Base-by-base conservation (phyloP, 176 grass and related monocot genomes). In the Cenchrus americanus region DNA sequence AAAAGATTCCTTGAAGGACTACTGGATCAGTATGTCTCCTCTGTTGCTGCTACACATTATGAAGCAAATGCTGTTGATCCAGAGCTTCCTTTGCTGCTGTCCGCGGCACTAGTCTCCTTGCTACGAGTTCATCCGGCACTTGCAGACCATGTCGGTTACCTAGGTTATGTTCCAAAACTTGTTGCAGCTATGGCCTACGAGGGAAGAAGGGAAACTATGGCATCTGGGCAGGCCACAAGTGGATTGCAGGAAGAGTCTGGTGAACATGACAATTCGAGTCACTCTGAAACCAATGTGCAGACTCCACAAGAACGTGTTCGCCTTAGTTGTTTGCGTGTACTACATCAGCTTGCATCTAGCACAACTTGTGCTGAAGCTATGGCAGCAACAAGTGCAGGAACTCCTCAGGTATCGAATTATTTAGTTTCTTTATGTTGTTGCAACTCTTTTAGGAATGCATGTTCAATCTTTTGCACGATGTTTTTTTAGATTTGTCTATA, bases 1-100 rank as follows among this genome's bases (percentile, higher is more conserved):
- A 99, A 99, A 89, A 93, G 96, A 87, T 99, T 99, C 81, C 88
- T 99, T 80, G 96, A 99, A 94, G 96, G 96, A 61, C 89, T 99
- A 21, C 70, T 99, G 78, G 96, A 99, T 93, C 96, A 99, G 59
- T 99, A 99, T 88, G 91, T 99, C 49, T 92, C 93, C 49, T 99
- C 93, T 58, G 94, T 99, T 82, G 96, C 91, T 89, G 93, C 91
- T 65, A 96, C 93, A 63, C 96, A 99, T 88, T 99, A 92, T 81
- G 93, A 92, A 43, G 78, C 91, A 67, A 87, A 87, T 88, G 65
- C 88, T 82, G 85, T 80, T 93, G 91, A 99, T 89, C 88, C 88
- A 5, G 93, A 99, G 51, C 96, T 99, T 77, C 96, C 96, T 75
- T 92, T 96, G 73, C 86, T 96, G 52, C 89, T 99, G 76, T 99